Conservation (phyloP, 225 moss, liverwort and hornwort genomes). For the Bryum argenteum region DNA sequence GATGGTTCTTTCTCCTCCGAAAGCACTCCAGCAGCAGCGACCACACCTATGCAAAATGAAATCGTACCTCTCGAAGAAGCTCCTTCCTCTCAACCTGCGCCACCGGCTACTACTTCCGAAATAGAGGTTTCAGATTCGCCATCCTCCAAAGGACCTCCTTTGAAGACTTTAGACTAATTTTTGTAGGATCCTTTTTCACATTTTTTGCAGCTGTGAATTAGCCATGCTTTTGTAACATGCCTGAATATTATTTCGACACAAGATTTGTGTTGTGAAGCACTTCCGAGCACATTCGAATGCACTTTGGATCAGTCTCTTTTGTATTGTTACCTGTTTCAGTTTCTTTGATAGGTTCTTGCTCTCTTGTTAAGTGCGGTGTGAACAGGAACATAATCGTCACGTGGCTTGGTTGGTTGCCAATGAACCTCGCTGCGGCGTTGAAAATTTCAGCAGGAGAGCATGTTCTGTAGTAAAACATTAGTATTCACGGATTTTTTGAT, state of each 20-base stretch:
- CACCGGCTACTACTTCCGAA: slow-evolving; percentile 1
- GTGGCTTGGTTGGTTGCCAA: slow-evolving; percentile 37
- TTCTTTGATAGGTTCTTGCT: slow-evolving; percentile 7
- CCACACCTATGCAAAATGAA: background rate
- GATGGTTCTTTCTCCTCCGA: too few species aligned
- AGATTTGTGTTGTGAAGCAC: slow-evolving; percentile 9
- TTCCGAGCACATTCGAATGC: background rate
- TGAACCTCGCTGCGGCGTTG: slow-evolving; percentile 25
- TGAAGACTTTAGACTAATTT: background rate
- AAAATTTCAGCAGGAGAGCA: slow-evolving; percentile 19
- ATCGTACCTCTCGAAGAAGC: too few species aligned
- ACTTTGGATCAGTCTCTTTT: background rate
- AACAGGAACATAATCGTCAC: slow-evolving; percentile 24
- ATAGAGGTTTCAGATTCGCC: background rate
- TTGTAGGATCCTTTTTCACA: background rate
- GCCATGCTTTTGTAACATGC: slow-evolving; percentile 12
- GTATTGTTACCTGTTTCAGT: slow-evolving; percentile 4
- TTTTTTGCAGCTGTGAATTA: background rate
- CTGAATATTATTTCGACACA: background rate
- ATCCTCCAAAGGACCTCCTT: background rate
- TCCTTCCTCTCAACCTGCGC: slow-evolving; percentile 1
- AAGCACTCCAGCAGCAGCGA: background rate
- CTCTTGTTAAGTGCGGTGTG: slow-evolving; percentile 21
- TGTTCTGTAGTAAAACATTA: background rate
- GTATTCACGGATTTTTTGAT: background rate